Percentiles rank a stretch among this genome's conserved stretches.
These are phyloP conservation scores for Leptosphaerulina australis DNA, from an alignment of 2,329 filamentous ascomycete genomes.

Conservation along the genomic window DNA sequence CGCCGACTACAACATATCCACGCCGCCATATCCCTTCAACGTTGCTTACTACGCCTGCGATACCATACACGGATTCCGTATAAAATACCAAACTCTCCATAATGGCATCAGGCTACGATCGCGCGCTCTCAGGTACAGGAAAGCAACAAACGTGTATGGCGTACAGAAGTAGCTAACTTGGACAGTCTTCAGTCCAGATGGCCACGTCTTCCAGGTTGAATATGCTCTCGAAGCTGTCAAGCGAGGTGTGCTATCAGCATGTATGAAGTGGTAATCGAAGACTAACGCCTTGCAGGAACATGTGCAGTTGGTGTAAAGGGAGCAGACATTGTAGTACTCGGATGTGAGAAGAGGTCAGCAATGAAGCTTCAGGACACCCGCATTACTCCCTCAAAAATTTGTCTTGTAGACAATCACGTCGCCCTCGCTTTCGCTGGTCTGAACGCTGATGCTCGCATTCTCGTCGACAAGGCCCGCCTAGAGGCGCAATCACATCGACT, in stretches of 20 bases:
- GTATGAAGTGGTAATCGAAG: neutral
- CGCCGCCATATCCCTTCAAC: conserved; percentile 15
- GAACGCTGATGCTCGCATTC: conserved; percentile 96
- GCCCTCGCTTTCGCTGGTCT: conserved; percentile 96
- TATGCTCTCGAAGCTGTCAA: conserved; percentile 99
- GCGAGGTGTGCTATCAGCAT: conserved; percentile 68
- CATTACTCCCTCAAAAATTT: conserved; percentile 98
- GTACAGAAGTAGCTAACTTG: conserved; percentile 32
- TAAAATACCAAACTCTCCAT: conserved; percentile 21
- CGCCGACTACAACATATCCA: conserved; percentile 26
- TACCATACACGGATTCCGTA: neutral
- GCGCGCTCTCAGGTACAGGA: conserved; percentile 91
- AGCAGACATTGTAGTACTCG: conserved; percentile 88
- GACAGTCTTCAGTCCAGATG: conserved; percentile 95
- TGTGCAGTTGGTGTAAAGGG: conserved; percentile 98
- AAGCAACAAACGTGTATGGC: conserved; percentile 31
- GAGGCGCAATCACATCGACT: conserved; percentile 97
- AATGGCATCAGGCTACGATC: conserved; percentile 97
- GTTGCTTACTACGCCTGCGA: neutral
- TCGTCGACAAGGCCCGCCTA: conserved; percentile 96
- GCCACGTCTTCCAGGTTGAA: conserved; percentile 99
- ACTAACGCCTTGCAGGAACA: conserved; percentile 67
- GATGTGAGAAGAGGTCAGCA: conserved; percentile 97
- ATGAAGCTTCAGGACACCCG: conserved; percentile 99
- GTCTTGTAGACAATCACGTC: conserved; percentile 92